Conservation (phyloP, 345 rosid genomes). For the Ceriops tagal region DNA sequence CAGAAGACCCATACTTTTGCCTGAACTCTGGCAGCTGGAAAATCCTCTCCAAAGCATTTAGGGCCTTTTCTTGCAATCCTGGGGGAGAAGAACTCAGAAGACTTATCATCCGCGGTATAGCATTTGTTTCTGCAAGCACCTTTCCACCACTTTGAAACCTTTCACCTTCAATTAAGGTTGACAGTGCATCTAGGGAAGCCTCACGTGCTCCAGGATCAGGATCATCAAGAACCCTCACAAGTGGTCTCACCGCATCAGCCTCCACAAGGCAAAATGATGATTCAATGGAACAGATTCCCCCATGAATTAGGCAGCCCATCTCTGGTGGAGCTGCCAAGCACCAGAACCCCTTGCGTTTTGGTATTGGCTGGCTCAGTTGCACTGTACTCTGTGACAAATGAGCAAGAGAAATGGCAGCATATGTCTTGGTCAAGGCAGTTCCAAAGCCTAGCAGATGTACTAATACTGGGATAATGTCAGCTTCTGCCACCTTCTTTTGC, state of each 20-base stretch:
- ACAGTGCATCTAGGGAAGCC: slow-evolving; percentile 58
- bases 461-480: slow-evolving; percentile 45
- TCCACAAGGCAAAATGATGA: slow-evolving; percentile 67
- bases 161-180: slow-evolving; percentile 55
- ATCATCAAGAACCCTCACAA: slow-evolving; percentile 46
- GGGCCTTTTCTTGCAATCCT: slow-evolving; percentile 51
- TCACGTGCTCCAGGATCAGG: slow-evolving; percentile 44
- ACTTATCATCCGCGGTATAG: slow-evolving; percentile 44
- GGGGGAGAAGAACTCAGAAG: slow-evolving; percentile 49
- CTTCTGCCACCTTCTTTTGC: slow-evolving; percentile 55
- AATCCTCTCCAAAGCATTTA: slow-evolving; percentile 53
- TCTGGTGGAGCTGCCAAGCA: slow-evolving; percentile 51
- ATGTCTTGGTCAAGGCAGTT: slow-evolving; percentile 41
- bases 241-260: slow-evolving; percentile 53
- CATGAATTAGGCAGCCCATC: slow-evolving; percentile 43
- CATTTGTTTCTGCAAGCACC: slow-evolving; percentile 52
- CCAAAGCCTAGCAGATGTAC: slow-evolving; percentile 48
- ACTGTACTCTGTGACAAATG: slow-evolving; percentile 47
- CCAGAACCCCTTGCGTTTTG: slow-evolving; percentile 35
- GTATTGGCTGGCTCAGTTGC: slow-evolving; percentile 35
- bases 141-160: slow-evolving; percentile 52
- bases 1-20: slow-evolving; percentile 50
- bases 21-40: slow-evolving; percentile 57
- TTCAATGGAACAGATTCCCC: slow-evolving; percentile 53
- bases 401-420: slow-evolving; percentile 47